Conservation (phyloP, 1,139 yeast species). For the Protomyces arabidopsidicola region DNA sequence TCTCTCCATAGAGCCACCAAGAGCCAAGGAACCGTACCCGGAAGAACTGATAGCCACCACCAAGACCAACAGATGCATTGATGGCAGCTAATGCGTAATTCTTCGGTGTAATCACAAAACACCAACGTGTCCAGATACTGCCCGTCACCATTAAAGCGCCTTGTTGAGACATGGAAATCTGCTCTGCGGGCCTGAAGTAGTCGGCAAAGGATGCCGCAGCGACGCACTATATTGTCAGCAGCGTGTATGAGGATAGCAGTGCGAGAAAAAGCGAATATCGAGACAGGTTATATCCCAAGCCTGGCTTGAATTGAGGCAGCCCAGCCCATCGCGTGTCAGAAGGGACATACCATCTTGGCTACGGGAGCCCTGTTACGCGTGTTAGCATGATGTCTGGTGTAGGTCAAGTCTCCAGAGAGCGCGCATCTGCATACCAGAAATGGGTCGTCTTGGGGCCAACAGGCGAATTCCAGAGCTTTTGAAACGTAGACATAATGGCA, state of each 20-base stretch:
- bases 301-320: no score
- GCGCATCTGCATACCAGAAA: neutral
- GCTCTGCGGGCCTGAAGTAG: conserved; percentile 29
- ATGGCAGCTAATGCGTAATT: conserved; percentile 85
- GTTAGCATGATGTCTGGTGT: neutral
- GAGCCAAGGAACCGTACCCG: conserved; percentile 41
- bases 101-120: conserved; percentile 84
- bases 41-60: conserved; percentile 76
- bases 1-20: neutral
- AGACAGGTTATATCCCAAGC: neutral
- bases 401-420: no score
- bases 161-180: conserved; percentile 29
- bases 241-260: neutral
- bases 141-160: conserved; percentile 84
- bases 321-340: neutral
- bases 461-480: conserved; percentile 17
- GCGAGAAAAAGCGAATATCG: neutral
- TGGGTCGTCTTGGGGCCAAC: conserved; percentile 20
- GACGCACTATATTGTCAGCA: conserved; percentile 1
- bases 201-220: conserved; percentile 30
- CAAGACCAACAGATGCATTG: conserved; percentile 85
- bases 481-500: neutral
- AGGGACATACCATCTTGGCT: neutral
- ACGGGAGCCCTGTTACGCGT: neutral
- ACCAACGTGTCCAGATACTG: conserved; percentile 97